Evolutionary conservation across 345 rosid species (phyloP).

Genomic region (Cardamine chenopodiifolia): DNA sequence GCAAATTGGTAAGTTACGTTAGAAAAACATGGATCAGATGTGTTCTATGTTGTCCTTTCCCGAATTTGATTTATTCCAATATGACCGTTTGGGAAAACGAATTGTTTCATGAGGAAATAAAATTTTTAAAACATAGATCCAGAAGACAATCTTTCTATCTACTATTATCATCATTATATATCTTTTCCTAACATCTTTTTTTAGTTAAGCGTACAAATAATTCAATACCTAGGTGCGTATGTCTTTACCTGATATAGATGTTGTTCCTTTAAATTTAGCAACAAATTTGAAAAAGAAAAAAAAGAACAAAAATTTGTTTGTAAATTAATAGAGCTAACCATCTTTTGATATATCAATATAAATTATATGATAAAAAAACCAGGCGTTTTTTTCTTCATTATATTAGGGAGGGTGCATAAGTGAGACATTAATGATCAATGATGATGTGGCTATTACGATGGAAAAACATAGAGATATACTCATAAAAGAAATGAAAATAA

Average conservation of each 20-base stretch:
- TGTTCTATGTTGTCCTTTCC: conserved; percentile 10
- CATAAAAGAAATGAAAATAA: not conserved
- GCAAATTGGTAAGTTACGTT: conserved; percentile 11
- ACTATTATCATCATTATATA: not conserved
- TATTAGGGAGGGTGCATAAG: conserved; percentile 5
- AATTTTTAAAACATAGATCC: not conserved
- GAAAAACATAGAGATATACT: conserved; percentile 23
- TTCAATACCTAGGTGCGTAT: too few relatives aligned
- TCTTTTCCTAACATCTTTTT: not conserved
- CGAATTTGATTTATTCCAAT: conserved; percentile 18
- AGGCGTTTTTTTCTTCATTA: conserved; percentile 8
- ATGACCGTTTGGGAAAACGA: conserved; percentile 17
- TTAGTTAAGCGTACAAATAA: not conserved
- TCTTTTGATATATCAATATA: not conserved
- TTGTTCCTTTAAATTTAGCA: not conserved
- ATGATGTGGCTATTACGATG: conserved; percentile 29
- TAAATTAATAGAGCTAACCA: not conserved
- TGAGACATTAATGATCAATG: conserved; percentile 30
- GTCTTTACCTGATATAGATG: not conserved
- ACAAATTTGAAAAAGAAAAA: not conserved
- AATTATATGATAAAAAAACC: not conserved
- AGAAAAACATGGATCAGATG: conserved; percentile 20
- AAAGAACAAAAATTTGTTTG: too few relatives aligned
- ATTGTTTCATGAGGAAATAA: not conserved
- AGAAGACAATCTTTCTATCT: not conserved